Evolutionary conservation across 129 eudicot genomes (phyloP), one percentile per base, ranked within the genome.

Genomic region (Smallanthus sonchifolius): DNA sequence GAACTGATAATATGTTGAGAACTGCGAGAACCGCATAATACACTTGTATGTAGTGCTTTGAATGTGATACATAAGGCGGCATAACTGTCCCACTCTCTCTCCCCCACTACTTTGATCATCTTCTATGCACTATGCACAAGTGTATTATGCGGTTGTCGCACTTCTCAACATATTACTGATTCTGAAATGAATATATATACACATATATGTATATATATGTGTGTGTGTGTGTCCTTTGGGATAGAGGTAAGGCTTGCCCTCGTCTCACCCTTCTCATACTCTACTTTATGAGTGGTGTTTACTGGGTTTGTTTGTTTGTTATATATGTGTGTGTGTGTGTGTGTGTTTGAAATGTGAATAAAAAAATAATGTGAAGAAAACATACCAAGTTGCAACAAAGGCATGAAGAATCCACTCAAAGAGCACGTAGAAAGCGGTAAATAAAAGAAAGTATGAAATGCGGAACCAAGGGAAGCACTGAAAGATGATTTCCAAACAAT

Each of bases 321-420:
- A n/a, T n/a, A n/a, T n/a, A n/a, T n/a, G n/a, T n/a, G n/a, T n/a
- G n/a, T n/a, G n/a, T n/a, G n/a, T n/a, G n/a, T n/a, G n/a, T 45
- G 1, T 57, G 36, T 24, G 17, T 39, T 60, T 37, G 30, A 73
- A 43, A 73, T 37, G 47, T 8, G 32, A 36, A 52, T 2, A 49
- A 7, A 49, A 7, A 65, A 72, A 44, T 14, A 56, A 36, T 42
- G 42, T 45, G 44, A 61, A 67, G 30, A 36, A 6, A 54, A 15
- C 77, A 70, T 82, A 88, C 96, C 95, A 86, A 45, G 82, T 78
- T 37, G 80, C 73, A 38, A 73, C 87, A 65, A 47, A 79, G 65
- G 91, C 87, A 81, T 88, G 97, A 37, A 88, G 78, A 73, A 79
- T 85, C 97, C 97, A 91, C 82, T 86, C 86, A 59, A 88, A 86